Base-by-base conservation (phyloP, 768 basidiomycete genomes). In the Asterophora parasitica region DNA sequence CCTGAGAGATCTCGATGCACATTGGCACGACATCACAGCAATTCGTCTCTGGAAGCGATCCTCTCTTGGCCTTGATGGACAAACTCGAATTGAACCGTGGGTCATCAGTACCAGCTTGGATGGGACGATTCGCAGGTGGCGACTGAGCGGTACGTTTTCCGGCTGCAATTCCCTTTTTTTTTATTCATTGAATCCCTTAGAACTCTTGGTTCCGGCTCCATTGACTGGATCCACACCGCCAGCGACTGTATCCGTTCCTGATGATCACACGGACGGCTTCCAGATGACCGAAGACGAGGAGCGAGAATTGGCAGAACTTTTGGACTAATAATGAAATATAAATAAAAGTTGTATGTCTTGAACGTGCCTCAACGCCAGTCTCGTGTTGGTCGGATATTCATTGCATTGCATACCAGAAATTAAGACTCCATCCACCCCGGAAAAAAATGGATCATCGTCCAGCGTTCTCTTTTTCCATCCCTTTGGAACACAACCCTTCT, bases 261-360 rank as follows among this genome's bases (percentile, higher is more conserved):
- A 36, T 1, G 13, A 17, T 38, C 36, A 55, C 26, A 50, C 59
- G 33, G 52, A 42, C 12, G 65, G 11, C 60, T 61, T 76, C 64
- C 26, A 71, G 44, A 60, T 94, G 65, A 87, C 92, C 8, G 90
- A 86, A 58, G 94, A 95, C 44, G 94, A 96, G 65, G 92, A 93
- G 58, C 75, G 80, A 16, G 92, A 96, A 63, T 71, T 97, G 16
- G 92, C 83, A 31, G 92, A 92, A 59, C 65, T 96, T 7, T 59
- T 76, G 64, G 71, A 67, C 37, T 57, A 54, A 1, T 69, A 72
- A 39, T 65, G 55, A 49, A 46, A 31, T 5, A 26, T 16, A 23
- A n/a, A n/a, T 11, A 17, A 13, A 11, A 26, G 7, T 35, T 16
- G 27, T 15, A 38, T 28, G 35, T 19, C 27, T 34, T 30, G 16